These are phyloP conservation scores for Aureobasidium sp. DNA, from an alignment of 2,329 filamentous ascomycete genomes.

Conservation along the genomic window DNA sequence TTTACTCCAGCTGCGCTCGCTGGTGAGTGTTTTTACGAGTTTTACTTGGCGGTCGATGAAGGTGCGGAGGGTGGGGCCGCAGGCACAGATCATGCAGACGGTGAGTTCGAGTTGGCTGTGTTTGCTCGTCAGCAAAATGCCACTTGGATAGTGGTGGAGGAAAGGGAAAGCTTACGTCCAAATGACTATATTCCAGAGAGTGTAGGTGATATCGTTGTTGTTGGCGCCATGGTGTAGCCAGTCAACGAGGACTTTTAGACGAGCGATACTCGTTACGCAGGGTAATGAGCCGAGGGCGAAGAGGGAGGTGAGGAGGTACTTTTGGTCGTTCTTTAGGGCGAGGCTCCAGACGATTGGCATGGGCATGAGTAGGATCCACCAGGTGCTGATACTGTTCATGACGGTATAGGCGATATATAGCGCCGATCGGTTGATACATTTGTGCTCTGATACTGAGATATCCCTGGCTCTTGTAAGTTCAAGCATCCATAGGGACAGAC, in stretches of 20 bases:
- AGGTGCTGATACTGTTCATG: conserved; percentile 7
- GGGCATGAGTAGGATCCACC: conserved; percentile 5
- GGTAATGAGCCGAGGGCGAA: conserved; percentile 37
- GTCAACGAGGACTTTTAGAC: neutral
- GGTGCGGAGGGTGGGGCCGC: conserved; percentile 5
- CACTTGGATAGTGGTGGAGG: too few relatives aligned
- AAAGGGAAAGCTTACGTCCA: neutral
- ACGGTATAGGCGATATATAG: conserved; percentile 8
- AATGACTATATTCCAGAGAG: neutral
- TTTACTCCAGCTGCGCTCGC: neutral
- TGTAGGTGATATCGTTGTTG: neutral
- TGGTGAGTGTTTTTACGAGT: neutral
- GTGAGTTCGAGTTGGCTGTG: conserved; percentile 4
- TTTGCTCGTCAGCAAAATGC: neutral
- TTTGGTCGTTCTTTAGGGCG: conserved; percentile 43
- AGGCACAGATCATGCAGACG: conserved; percentile 10
- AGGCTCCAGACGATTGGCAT: conserved; percentile 8
- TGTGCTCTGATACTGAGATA: neutral
- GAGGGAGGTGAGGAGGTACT: conserved; percentile 38
- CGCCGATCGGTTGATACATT: conserved; percentile 6
- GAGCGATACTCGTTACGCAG: conserved; percentile 1
- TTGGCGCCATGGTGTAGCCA: neutral
- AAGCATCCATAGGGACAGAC: too few relatives aligned
- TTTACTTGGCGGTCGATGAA: conserved; percentile 10
- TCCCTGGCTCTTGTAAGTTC: neutral